Conservation (phyloP, 805 yeast genomes). For the Metschnikowia matae region DNA sequence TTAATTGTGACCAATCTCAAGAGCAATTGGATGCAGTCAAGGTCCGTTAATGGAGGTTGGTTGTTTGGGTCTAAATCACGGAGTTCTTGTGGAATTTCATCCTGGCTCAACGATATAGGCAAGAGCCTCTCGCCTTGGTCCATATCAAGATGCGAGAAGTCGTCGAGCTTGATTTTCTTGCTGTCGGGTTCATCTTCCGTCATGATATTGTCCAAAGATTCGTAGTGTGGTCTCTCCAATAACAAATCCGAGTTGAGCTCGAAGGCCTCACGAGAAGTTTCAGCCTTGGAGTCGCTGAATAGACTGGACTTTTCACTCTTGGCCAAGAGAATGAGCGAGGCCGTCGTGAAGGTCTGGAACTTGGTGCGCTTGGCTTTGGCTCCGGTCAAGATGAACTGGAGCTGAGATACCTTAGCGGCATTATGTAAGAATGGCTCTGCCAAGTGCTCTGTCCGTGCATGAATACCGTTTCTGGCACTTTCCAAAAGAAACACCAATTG, state of each 20-base stretch:
- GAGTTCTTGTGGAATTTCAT: constrained; percentile 56
- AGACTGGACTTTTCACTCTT: constrained; percentile 34
- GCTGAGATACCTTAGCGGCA: constrained; percentile 55
- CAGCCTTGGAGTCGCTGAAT: constrained; percentile 17
- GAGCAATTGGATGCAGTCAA: constrained; percentile 72
- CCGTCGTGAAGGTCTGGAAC: constrained; percentile 65
- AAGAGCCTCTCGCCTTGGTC: constrained; percentile 39
- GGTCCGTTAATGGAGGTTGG: constrained; percentile 67
- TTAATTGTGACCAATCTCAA: constrained; percentile 60
- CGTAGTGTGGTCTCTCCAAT: constrained; percentile 71
- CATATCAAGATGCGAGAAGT: constrained; percentile 17
- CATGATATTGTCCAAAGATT: constrained; percentile 47
- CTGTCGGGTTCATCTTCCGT: constrained; percentile 27
- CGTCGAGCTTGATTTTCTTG: constrained; percentile 41
- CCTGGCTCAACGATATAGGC: constrained; percentile 60
- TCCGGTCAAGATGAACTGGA: constrained; percentile 73
- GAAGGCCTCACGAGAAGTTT: constrained; percentile 49
- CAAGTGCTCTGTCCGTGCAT: constrained; percentile 60
- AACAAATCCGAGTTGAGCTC: constrained; percentile 71
- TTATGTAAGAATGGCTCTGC: constrained; percentile 51
- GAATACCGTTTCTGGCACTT: constrained; percentile 57
- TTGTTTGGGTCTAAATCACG: constrained; percentile 67
- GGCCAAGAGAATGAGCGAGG: constrained; percentile 77
- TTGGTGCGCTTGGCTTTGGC: constrained; percentile 85
- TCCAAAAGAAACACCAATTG: constrained; percentile 59